A percentile compares a stretch with the other conserved stretches of the same genome.
These are phyloP conservation scores for Aaosphaeria arxii DNA, from an alignment of 2,329 filamentous ascomycete species.

Conservation along the genomic window DNA sequence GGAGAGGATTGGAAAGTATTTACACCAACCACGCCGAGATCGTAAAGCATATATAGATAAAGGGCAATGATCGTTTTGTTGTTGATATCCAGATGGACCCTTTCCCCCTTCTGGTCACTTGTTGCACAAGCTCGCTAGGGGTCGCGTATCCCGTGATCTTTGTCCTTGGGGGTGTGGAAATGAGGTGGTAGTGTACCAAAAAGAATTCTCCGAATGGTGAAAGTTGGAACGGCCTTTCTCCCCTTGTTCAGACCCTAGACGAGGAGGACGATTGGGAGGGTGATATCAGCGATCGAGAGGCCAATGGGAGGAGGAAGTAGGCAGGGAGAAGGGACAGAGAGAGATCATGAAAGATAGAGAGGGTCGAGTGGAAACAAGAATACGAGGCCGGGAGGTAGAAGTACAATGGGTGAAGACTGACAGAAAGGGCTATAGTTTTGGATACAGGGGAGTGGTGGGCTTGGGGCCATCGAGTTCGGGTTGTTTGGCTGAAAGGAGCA, in stretches of 20 bases:
- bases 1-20: too few relatives aligned
- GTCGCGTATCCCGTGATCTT: constrained; percentile 30
- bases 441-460: constrained; percentile 34
- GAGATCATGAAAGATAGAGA: constrained; percentile 16
- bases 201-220: too few relatives aligned
- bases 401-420: constrained; percentile 22
- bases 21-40: too few relatives aligned
- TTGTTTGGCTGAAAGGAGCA: constrained; percentile 40
- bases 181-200: constrained; percentile 23
- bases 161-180: constrained; percentile 14
- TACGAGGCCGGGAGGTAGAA: constrained; percentile 28
- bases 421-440: constrained; percentile 23
- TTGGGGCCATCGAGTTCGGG: constrained; percentile 26
- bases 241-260: constrained; percentile 1
- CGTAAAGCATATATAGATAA: too few relatives aligned
- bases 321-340: constrained; percentile 8
- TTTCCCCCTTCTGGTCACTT: too few relatives aligned
- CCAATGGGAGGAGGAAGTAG: constrained; percentile 3
- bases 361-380: constrained; percentile 19
- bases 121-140: constrained; percentile 32
- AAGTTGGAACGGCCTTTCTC: too few relatives aligned
- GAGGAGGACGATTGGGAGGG: constrained; percentile 15
- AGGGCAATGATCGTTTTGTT: too few relatives aligned
- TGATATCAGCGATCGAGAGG: neutral
- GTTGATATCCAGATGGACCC: too few relatives aligned